These are phyloP conservation scores for Irpex lacteus DNA, from an alignment of 1,284 basidiomycete species.

Conservation along the genomic window DNA sequence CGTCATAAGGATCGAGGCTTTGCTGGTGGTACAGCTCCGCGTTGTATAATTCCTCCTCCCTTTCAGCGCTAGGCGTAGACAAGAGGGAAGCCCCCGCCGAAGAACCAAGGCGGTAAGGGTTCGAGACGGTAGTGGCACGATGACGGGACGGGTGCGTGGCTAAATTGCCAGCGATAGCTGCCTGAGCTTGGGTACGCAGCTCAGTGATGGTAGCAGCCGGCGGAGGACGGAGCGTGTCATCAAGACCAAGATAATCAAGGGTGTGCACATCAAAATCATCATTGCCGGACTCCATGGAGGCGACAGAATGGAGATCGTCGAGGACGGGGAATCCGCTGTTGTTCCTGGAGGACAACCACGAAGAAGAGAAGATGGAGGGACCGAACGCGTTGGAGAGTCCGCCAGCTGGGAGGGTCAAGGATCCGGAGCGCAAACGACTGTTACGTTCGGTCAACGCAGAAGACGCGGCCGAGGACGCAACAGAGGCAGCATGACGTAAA, in stretches of 20 bases:
- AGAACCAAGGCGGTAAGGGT: conserved; percentile 69
- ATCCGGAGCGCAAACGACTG: conserved; percentile 87
- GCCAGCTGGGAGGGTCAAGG: conserved; percentile 65
- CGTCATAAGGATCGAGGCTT: conserved; percentile 46
- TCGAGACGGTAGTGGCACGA: conserved; percentile 89
- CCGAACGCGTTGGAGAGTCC: conserved; percentile 87
- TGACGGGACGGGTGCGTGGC: conserved; percentile 71
- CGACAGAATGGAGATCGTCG: conserved; percentile 77
- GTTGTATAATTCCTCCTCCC: conserved; percentile 69
- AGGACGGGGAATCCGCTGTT: conserved; percentile 60
- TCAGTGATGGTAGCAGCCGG: conserved; percentile 83
- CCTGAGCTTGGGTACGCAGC: conserved; percentile 82
- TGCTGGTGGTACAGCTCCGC: conserved; percentile 54
- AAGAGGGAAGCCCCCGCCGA: conserved; percentile 54
- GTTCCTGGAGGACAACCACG: conserved; percentile 75
- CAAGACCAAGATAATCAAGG: conserved; percentile 91
- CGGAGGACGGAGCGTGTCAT: conserved; percentile 65
- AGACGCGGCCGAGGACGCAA: conserved; percentile 60
- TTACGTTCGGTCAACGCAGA: conserved; percentile 62
- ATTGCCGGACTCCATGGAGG: conserved; percentile 71
- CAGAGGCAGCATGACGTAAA: conserved; percentile 74
- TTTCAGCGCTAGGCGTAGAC: conserved; percentile 60
- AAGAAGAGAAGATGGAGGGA: conserved; percentile 81
- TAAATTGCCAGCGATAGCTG: conserved; percentile 80
- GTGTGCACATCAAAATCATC: conserved; percentile 93